Evolutionary conservation across 257 asterid genomes (phyloP), one percentile per base, ranked within the genome.

Genomic region (Hygrophila difformis): DNA sequence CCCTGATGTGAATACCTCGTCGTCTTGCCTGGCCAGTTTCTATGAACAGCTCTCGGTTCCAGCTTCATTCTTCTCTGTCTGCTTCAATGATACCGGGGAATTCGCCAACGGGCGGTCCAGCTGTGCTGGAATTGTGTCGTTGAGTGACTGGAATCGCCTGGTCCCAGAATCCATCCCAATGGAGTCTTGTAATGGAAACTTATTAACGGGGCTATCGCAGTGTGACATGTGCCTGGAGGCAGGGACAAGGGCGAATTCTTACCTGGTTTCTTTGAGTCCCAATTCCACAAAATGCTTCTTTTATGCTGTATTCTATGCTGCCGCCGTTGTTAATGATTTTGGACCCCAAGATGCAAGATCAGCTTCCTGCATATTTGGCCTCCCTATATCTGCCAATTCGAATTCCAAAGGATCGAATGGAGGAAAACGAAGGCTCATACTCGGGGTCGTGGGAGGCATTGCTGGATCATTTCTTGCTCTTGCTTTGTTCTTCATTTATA

Each of bases 151-250:
- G 84, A 43, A 39, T 1, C 49, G 42, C 43, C 42, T 18, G 8
- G 71, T 56, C 16, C 40, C 68, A 11, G 11, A 58, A 1, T 47
- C 39, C 5, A 36, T 45, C 47, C 73, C 57, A 5, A 64, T 79
- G 7, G 79, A 68, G 49, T 53, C 81, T 1, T 55, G 79, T 17
- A 75, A 84, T 37, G 60, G 58, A 8, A 81, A 67, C 5, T 77
- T 75, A 18, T 47, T 79, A 56, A 76, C 17, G 11, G 61, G 1
- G 84, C 73, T 57, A 3, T 72, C 88, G 17, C 54, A 75, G 0
- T 87, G 97, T 63, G 95, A 66, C 65, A 63, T 78, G 7, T 87
- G 95, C 40, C 64, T 84, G 2, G 68, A 64, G 12, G 92, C 94
- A 2, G 95, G 95, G 12, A 65, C 84, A 4, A 46, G 47, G 58